phyloP scores from a whole-genome alignment of 2,329 filamentous ascomycete species.

The Fusarium oligoseptatum region DNA sequence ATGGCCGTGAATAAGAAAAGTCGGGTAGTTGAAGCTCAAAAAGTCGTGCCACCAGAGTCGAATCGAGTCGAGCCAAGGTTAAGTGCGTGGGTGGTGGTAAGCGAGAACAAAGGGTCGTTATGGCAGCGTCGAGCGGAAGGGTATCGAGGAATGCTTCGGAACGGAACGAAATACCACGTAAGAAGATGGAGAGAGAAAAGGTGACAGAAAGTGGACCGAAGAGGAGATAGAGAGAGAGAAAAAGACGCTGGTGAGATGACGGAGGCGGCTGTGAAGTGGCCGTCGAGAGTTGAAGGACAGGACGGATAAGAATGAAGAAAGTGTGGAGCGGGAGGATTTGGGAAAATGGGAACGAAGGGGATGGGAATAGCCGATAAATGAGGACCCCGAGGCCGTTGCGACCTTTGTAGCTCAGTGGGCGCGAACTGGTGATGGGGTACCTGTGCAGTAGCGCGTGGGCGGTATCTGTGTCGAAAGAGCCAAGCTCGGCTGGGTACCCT shows the following conservation, averaged over 20 bases:
- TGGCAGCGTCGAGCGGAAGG: slow-evolving; percentile 24
- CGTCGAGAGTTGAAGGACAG: slow-evolving; percentile 17
- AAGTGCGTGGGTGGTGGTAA: slow-evolving; percentile 27
- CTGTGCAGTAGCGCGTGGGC: slow-evolving; percentile 34
- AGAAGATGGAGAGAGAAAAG: slow-evolving; percentile 8
- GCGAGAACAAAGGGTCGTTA: slow-evolving; percentile 37
- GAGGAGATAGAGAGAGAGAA: slow-evolving; percentile 15
- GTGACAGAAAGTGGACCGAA: slow-evolving; percentile 13
- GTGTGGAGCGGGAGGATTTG: slow-evolving; percentile 36
- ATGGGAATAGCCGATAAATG: slow-evolving; percentile 38
- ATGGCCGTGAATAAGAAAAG: slow-evolving; percentile 17
- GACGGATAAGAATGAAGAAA: slow-evolving; percentile 25
- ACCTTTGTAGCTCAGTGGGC: slow-evolving; percentile 38
- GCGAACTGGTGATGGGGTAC: slow-evolving; percentile 33
- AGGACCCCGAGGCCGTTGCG: slow-evolving; percentile 41
- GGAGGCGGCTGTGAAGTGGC: slow-evolving; percentile 35
- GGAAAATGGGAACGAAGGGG: slow-evolving; percentile 29
- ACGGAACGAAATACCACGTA: slow-evolving; percentile 6
- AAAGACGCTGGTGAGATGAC: slow-evolving; percentile 33
- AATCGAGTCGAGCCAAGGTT: slow-evolving; percentile 21
- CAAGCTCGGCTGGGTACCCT: slow-evolving; percentile 25
- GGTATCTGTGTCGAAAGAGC: slow-evolving; percentile 23
- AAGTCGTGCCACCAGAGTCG: slow-evolving; percentile 22
- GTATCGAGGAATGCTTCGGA: slow-evolving; percentile 22
- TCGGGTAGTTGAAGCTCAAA: not conserved